A percentile compares a stretch with the other conserved stretches of the same genome.
Evolutionary conservation across 306 rosid species (phyloP).

Genomic region (Glycine tomentella): DNA sequence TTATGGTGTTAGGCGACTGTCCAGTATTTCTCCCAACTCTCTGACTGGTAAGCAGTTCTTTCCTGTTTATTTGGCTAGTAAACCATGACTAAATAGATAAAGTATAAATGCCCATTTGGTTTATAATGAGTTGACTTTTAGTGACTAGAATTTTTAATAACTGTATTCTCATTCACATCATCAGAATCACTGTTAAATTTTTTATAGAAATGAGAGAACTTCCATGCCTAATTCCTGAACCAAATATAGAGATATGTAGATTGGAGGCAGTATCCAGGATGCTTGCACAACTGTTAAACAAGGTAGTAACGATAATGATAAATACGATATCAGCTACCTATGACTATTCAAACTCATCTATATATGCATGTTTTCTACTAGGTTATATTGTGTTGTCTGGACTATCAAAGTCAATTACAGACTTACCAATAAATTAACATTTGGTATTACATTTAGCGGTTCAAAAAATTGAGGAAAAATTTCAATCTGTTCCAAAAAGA

Average conservation of each 20-base stretch:
- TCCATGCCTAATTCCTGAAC: slow-evolving; percentile 22
- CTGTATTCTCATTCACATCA: neutral
- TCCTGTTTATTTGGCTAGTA: neutral
- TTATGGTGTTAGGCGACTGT: neutral
- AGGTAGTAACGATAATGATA: slow-evolving; percentile 5
- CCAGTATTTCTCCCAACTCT: neutral
- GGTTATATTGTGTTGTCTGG: neutral
- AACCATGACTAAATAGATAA: neutral
- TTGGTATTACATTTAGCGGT: slow-evolving; percentile 5
- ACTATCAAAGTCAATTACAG: neutral
- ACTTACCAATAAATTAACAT: neutral
- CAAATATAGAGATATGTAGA: neutral
- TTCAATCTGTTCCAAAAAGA: neutral
- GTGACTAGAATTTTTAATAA: neutral
- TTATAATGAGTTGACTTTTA: neutral
- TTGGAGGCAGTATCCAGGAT: slow-evolving; percentile 7
- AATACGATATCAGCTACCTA: neutral
- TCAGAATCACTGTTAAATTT: neutral
- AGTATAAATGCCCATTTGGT: neutral
- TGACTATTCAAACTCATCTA: slow-evolving; percentile 25
- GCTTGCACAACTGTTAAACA: slow-evolving; percentile 25
- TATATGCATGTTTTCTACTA: neutral
- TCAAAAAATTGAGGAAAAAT: slow-evolving; percentile 9
- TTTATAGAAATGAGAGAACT: neutral
- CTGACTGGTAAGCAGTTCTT: neutral